Conservation (phyloP, 345 rosid species). For the Draba incana region DNA sequence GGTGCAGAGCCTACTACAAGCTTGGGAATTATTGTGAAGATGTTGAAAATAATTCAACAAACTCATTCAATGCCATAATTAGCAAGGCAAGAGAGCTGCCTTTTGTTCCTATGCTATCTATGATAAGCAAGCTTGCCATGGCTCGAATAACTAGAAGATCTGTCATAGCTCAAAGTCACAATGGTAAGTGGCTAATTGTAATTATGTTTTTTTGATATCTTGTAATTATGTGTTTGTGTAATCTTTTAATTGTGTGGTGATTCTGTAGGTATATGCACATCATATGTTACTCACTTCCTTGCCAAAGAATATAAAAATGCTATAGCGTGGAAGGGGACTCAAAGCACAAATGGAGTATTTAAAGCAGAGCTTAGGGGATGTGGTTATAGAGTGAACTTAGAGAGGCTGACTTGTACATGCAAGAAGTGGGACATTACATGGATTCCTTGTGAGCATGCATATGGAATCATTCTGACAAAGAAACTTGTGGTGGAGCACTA, state of each 20-base stretch:
- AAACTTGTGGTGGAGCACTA: neutral
- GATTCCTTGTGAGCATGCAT: neutral
- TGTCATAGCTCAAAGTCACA: neutral
- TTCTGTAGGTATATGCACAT: neutral
- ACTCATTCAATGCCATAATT: neutral
- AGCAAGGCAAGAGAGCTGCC: neutral
- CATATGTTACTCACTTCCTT: neutral
- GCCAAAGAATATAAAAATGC: neutral
- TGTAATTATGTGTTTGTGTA: neutral
- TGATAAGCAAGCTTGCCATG: neutral
- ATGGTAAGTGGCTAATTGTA: too few relatives aligned
- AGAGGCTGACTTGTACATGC: too few relatives aligned
- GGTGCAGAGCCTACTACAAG: too few relatives aligned
- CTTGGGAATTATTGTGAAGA: neutral
- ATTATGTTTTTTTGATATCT: too few relatives aligned
- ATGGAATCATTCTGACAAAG: neutral
- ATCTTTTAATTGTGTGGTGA: neutral
- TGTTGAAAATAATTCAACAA: neutral
- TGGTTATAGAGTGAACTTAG: too few relatives aligned
- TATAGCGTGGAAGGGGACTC: neutral
- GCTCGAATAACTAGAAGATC: neutral
- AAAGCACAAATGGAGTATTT: neutral
- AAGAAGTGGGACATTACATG: neutral
- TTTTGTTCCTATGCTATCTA: neutral
- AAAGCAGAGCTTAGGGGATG: too few relatives aligned